Conservation (phyloP, 1,139 yeast species). For the Saccharomyces hybrid region DNA sequence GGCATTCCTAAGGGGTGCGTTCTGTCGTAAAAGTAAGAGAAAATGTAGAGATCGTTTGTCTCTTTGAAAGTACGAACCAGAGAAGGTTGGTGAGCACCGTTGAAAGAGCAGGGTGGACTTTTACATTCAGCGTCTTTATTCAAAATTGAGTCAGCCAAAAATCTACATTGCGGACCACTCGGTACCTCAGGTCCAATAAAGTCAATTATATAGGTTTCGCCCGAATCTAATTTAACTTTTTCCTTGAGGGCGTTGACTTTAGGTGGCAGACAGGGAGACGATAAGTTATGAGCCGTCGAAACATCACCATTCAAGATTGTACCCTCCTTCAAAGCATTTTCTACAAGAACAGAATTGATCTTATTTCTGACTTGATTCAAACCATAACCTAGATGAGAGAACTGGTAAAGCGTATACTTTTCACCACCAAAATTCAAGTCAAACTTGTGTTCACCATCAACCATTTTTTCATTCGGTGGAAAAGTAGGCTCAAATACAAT, state of each 20-base stretch:
- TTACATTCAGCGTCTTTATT: constrained; percentile 76
- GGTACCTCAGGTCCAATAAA: constrained; percentile 69
- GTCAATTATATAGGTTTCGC: constrained; percentile 50
- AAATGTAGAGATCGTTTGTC: constrained; percentile 70
- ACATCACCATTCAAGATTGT: constrained; percentile 35
- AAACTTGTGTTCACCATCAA: constrained; percentile 85
- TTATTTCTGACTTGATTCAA: constrained; percentile 88
- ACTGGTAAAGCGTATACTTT: constrained; percentile 80
- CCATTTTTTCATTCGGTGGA: constrained; percentile 49
- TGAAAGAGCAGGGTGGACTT: constrained; percentile 82
- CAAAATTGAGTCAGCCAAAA: constrained; percentile 70
- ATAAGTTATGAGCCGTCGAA: constrained; percentile 40
- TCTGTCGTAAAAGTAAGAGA: constrained; percentile 91
- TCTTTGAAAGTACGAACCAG: constrained; percentile 64
- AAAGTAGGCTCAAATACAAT: constrained; percentile 92
- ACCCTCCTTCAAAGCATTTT: constrained; percentile 40
- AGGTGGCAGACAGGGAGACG: constrained; percentile 86
- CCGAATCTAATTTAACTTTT: constrained; percentile 46
- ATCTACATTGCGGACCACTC: constrained; percentile 69
- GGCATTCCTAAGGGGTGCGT: constrained; percentile 95
- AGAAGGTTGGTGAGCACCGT: constrained; percentile 95
- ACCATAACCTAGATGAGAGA: constrained; percentile 92
- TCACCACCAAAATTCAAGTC: constrained; percentile 72
- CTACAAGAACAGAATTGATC: constrained; percentile 56
- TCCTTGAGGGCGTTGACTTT: constrained; percentile 49